phyloP scores from a whole-genome alignment of 176 grass and related monocot genomes.

The Raddia guianensis region DNA sequence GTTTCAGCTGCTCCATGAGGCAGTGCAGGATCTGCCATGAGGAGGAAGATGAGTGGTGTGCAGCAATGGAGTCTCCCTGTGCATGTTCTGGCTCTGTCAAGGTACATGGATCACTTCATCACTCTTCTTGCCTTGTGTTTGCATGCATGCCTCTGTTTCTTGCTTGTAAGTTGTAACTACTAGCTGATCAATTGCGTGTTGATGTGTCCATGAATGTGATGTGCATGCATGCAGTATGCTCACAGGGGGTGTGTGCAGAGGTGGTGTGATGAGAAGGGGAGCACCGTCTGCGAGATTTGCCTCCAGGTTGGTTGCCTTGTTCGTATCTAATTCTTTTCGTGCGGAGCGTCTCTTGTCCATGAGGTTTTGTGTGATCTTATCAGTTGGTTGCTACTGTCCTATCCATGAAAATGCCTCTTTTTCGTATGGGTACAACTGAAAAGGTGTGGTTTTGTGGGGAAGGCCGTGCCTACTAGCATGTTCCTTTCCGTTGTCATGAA shows the following conservation, averaged over 20 bases:
- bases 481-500: slow-evolving; percentile 1
- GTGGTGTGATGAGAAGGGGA: slow-evolving; percentile 98
- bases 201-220: not conserved
- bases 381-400: not conserved
- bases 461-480: not conserved
- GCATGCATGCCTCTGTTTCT: not conserved
- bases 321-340: not conserved
- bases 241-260: slow-evolving; percentile 92
- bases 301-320: slow-evolving; percentile 62
- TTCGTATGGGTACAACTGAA: not conserved
- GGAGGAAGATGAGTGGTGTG: slow-evolving; percentile 54
- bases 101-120: slow-evolving; percentile 38
- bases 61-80: slow-evolving; percentile 79
- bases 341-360: not conserved
- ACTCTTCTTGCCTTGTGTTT: not conserved
- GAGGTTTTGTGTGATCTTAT: not conserved
- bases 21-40: slow-evolving; percentile 93
- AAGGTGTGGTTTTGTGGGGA: slow-evolving; percentile 18
- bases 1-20: slow-evolving; percentile 23
- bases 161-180: not conserved
- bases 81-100: slow-evolving; percentile 88
- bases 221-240: slow-evolving; percentile 58
- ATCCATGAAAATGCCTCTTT: slow-evolving; percentile 10
- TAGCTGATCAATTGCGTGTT: not conserved
- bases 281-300: slow-evolving; percentile 88